Evolutionary conservation across 2,329 filamentous ascomycete genomes (phyloP), one percentile per base, ranked within the genome.

Genomic region (Gnomoniopsis sp.): DNA sequence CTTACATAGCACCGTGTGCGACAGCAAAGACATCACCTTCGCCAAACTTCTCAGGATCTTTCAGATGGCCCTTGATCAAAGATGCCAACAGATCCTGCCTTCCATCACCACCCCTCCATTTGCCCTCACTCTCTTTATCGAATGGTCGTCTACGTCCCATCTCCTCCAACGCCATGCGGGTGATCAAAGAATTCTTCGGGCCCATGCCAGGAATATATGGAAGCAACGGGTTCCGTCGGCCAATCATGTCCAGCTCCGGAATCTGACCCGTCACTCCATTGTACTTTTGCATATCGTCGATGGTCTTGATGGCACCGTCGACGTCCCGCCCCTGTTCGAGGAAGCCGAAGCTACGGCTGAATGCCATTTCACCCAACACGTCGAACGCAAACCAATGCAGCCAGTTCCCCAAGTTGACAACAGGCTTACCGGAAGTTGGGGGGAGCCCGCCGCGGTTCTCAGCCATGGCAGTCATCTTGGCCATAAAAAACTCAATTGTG

Each of bases 11-110:
- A 11, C 81, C 81, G 60, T 84, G 81, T 3, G 81, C 78, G 6
- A 84, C 79, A 8, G 81, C 79, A 70, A 84, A 83, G 3, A 84
- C 79, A 60, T 84, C 80, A 0, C 78, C 80, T 63, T 80, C 77
- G 8, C 70, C 63, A 59, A 84, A 82, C 49, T 67, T 72, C 21
- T 74, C 69, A 2, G 77, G 76, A 30, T 79, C 76, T 66, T 80
- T 80, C 33, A 81, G 66, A 62, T 83, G 80, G 0, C 80, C 79
- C 66, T 75, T 75, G 62, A 84, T 80, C 65, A 83, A 63, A 57
- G 76, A 78, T 14, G 77, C 76, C 65, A 84, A 69, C 57, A 84
- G 66, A 64, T 84, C 81, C 61, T 77, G 78, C 3, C 80, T 68
- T 1, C 77, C 77, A 48, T 79, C 77, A 2, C 75, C 71, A 3